phyloP scores from a whole-genome alignment of 176 grass and related monocot genomes.

The Dactylis glomerata region DNA sequence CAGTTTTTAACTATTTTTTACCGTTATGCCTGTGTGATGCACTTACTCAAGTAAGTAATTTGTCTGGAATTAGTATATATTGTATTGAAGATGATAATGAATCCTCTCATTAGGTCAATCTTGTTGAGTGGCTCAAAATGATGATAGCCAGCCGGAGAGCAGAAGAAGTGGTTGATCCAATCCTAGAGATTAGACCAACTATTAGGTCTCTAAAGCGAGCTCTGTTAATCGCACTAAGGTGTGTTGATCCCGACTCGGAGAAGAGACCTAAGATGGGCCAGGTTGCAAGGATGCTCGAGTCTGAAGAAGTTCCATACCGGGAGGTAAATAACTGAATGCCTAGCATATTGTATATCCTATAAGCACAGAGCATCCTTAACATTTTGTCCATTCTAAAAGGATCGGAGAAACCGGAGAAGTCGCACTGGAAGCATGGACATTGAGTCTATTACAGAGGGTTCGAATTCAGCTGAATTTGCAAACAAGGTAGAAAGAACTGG shows the following conservation, averaged over 20 bases:
- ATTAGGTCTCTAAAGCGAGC: constrained; percentile 60
- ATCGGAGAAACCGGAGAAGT: constrained; percentile 57
- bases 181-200: constrained; percentile 48
- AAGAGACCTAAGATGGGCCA: constrained; percentile 90
- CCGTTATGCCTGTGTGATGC: neutral
- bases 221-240: constrained; percentile 61
- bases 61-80: neutral
- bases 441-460: constrained; percentile 52
- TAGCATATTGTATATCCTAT: neutral
- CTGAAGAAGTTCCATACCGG: constrained; percentile 70
- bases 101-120: constrained; percentile 56
- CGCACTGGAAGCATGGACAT: constrained; percentile 66
- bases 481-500: constrained; percentile 54
- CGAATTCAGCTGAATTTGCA: constrained; percentile 47
- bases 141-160: constrained; percentile 72
- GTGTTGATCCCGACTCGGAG: constrained; percentile 82
- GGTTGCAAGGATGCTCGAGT: constrained; percentile 79
- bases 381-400: constrained; percentile 25
- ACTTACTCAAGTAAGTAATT: neutral
- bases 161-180: constrained; percentile 78
- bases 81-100: constrained; percentile 4
- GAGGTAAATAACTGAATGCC: constrained; percentile 51
- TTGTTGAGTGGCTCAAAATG: constrained; percentile 88
- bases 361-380: neutral
- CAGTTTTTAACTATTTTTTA: neutral